Evolutionary conservation across 495 filamentous ascomycete genomes (phyloP).

Genomic region (Melanomma pulvis-pyrius): DNA sequence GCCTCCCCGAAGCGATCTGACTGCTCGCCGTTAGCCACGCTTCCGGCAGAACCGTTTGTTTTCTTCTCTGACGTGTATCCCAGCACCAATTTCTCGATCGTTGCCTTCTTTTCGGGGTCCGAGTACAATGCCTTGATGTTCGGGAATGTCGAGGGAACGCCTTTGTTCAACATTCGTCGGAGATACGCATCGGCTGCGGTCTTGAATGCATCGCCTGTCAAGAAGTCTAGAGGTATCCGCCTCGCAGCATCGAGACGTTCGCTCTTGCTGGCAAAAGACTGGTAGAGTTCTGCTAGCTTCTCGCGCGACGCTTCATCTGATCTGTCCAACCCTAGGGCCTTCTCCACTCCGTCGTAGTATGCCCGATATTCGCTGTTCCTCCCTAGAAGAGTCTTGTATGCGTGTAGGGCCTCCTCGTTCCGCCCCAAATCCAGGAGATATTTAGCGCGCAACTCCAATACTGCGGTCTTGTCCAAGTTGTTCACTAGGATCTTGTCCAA

Average conservation of each 20-base stretch:
- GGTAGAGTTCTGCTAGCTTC: constrained; percentile 71
- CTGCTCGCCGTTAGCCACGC: constrained; percentile 54
- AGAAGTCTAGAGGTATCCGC: constrained; percentile 85
- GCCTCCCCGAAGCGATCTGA: constrained; percentile 70
- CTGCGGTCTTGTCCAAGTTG: constrained; percentile 81
- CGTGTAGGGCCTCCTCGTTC: constrained; percentile 79
- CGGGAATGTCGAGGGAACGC: constrained; percentile 94
- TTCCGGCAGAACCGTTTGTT: constrained; percentile 52
- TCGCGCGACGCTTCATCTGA: constrained; percentile 57
- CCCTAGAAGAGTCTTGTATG: constrained; percentile 77
- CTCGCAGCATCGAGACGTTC: constrained; percentile 83
- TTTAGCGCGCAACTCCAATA: constrained; percentile 84
- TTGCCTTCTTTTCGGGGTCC: constrained; percentile 72
- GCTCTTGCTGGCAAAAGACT: constrained; percentile 76
- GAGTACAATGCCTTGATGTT: constrained; percentile 92
- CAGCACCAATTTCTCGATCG: constrained; percentile 74
- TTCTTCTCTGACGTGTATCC: constrained; percentile 64
- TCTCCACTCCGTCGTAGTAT: constrained; percentile 80
- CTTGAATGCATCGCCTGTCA: constrained; percentile 78
- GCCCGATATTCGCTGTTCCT: constrained; percentile 83
- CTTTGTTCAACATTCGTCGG: constrained; percentile 84
- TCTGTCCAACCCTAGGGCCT: constrained; percentile 64
- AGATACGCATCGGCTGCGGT: constrained; percentile 80
- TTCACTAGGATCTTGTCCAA: constrained; percentile 74
- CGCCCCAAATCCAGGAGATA: constrained; percentile 78